Percentiles rank a stretch among this genome's conserved stretches.
Conservation (phyloP, 139 green algal species). For the Microglena sp. region DNA sequence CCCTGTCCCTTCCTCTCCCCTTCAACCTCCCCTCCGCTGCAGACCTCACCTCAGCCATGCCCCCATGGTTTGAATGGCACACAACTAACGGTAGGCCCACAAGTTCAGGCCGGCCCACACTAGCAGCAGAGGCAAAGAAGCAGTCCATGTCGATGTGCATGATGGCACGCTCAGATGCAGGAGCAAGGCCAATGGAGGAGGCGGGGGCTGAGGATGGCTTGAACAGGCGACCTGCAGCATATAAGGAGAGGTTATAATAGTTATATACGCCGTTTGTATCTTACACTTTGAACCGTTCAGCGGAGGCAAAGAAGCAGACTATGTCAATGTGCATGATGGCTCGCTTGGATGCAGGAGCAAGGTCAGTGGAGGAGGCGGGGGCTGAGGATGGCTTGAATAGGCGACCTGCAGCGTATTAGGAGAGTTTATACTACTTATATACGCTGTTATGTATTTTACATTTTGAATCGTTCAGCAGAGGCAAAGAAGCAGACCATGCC, state of each 20-base stretch:
- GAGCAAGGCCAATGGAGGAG: not conserved
- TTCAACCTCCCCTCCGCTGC: no score
- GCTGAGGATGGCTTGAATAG: not conserved
- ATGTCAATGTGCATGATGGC: slow-evolving; percentile 92
- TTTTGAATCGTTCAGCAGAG: no score
- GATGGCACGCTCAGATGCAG: slow-evolving; percentile 38
- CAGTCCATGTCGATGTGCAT: slow-evolving; percentile 97
- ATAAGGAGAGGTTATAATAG: not conserved
- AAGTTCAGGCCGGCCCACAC: slow-evolving; percentile 43
- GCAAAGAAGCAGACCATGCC: slow-evolving; percentile 99
- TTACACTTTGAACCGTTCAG: no score
- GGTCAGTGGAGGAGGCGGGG: no score
- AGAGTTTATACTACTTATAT: slow-evolving; percentile 1
- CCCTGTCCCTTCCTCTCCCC: no score
- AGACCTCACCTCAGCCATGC: no score
- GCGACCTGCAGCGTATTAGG: not conserved
- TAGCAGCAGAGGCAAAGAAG: slow-evolving; percentile 88
- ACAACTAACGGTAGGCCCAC: slow-evolving; percentile 65
- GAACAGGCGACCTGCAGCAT: not conserved
- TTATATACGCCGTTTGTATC: no score
- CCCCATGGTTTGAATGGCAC: slow-evolving; percentile 76
- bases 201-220: no score
- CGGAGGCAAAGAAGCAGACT: slow-evolving; percentile 95
- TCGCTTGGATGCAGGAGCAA: no score
- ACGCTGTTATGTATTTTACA: no score